These are phyloP conservation scores for Cubamyces lactineus DNA, from an alignment of 768 basidiomycete species.

Conservation along the genomic window DNA sequence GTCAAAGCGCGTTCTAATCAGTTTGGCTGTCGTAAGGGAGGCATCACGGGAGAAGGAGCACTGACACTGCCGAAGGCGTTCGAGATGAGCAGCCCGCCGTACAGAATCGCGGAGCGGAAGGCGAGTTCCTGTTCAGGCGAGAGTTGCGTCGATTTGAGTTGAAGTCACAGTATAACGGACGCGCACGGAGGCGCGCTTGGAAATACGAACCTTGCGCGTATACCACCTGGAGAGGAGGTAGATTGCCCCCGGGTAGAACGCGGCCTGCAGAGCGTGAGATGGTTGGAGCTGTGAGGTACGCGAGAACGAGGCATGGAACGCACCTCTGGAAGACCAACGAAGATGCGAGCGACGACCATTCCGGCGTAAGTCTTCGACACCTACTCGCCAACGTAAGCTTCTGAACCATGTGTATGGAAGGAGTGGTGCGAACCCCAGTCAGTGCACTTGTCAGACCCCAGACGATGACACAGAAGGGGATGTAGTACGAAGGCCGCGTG, in stretches of 20 bases:
- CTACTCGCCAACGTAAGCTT: constrained; percentile 35
- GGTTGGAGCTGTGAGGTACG: neutral
- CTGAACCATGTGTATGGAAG: neutral
- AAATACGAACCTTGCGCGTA: constrained; percentile 35
- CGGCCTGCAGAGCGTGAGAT: constrained; percentile 41
- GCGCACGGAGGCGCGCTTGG: too few species aligned
- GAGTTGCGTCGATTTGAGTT: neutral
- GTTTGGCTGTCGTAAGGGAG: neutral
- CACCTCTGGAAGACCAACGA: constrained; percentile 66
- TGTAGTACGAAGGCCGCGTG: constrained; percentile 61
- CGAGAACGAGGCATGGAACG: neutral
- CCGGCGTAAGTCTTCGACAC: constrained; percentile 57
- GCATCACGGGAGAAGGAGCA: neutral
- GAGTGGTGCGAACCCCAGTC: constrained; percentile 53
- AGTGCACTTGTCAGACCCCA: constrained; percentile 69
- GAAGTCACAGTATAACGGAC: neutral
- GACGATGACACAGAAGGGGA: constrained; percentile 57
- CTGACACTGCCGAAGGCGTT: constrained; percentile 70
- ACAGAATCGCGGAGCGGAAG: constrained; percentile 63
- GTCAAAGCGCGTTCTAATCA: neutral
- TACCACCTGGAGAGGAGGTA: constrained; percentile 45
- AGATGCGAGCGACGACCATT: constrained; percentile 58
- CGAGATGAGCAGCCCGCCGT: constrained; percentile 60
- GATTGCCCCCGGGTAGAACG: constrained; percentile 64
- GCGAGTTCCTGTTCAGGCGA: constrained; percentile 59